Evolutionary conservation across 2,329 filamentous ascomycete species (phyloP).

Genomic region (Scedosporium minutisporum): DNA sequence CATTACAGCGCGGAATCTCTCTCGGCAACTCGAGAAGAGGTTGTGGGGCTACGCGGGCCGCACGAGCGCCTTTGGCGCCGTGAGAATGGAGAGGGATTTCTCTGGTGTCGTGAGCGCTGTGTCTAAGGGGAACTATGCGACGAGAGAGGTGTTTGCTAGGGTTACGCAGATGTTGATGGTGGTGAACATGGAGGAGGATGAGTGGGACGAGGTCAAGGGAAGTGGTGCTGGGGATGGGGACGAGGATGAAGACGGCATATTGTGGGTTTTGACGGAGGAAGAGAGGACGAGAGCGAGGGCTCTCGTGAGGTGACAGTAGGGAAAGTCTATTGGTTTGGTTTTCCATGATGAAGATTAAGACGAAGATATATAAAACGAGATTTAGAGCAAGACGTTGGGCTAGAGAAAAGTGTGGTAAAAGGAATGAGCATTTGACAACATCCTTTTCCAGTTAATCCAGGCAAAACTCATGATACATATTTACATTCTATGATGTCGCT

Average conservation of each 20-base stretch:
- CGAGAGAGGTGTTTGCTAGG: conserved; percentile 67
- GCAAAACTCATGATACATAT: neutral
- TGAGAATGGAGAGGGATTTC: conserved; percentile 76
- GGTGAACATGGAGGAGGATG: conserved; percentile 90
- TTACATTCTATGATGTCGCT: neutral
- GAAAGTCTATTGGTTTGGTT: neutral
- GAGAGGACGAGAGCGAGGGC: conserved; percentile 65
- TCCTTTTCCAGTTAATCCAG: neutral
- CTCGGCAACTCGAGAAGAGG: conserved; percentile 75
- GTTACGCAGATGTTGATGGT: conserved; percentile 76
- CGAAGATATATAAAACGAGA: neutral
- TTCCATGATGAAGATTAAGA: neutral
- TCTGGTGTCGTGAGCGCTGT: conserved; percentile 62
- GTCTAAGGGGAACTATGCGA: conserved; percentile 61
- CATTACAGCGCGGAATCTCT: conserved; percentile 63
- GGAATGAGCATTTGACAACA: neutral
- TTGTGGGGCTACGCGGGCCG: conserved; percentile 72
- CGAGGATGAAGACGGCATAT: conserved; percentile 52
- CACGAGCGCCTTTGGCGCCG: conserved; percentile 72
- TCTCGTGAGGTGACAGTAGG: conserved; percentile 42
- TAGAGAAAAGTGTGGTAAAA: neutral
- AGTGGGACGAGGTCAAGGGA: conserved; percentile 68
- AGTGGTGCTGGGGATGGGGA: conserved; percentile 14
- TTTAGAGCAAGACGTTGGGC: neutral
- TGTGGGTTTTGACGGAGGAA: conserved; percentile 62